Base-by-base conservation (phyloP, 2,329 filamentous ascomycete genomes). In the Trichoderma asperellum region DNA sequence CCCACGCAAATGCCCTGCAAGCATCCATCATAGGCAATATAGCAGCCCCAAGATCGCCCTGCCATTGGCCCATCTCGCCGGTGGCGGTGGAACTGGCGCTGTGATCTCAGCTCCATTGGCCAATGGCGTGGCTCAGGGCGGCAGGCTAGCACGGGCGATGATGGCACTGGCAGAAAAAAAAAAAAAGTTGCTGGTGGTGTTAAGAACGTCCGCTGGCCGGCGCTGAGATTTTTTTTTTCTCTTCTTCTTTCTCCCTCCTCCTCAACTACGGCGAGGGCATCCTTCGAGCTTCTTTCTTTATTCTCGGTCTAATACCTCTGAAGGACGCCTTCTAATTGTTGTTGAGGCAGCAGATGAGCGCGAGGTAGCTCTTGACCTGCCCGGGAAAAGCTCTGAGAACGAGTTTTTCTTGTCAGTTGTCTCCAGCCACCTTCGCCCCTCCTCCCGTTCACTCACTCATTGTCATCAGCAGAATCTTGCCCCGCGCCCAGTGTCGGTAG, bases 351-450 rank as follows among this genome's bases (percentile, higher is more conserved):
- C 57, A 75, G 75, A 79, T 79, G 79, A 78, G 75, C 74, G 77
- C 75, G 77, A 79, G 77, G 76, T 79, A 80, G 77, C 62, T 70
- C 77, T 78, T 77, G 67, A 78, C 78, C 75, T 76, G 74, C 72
- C 72, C 75, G 75, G 74, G 77, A 74, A 49, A 75, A 77, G 74
- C 77, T 80, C 78, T 79, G 78, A 76, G 75, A 80, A 78, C 74
- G 77, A 75, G 77, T 78, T 79, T 76, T 66, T 76, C 77, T 78
- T 78, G 75, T 74, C 75, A 74, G 77, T 75, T 73, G 73, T 79
- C 74, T 78, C 76, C 76, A 75, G 76, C 75, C 75, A 72, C 73
- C 73, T 72, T 72, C 68, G 57, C 65, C 72, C 71, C 70, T 72
- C 70, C 65, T 70, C 47, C 68, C 35, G 40, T 49, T 43, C 47